These are phyloP conservation scores for Salix exigua DNA, from an alignment of 345 rosid genomes.

Conservation along the genomic window DNA sequence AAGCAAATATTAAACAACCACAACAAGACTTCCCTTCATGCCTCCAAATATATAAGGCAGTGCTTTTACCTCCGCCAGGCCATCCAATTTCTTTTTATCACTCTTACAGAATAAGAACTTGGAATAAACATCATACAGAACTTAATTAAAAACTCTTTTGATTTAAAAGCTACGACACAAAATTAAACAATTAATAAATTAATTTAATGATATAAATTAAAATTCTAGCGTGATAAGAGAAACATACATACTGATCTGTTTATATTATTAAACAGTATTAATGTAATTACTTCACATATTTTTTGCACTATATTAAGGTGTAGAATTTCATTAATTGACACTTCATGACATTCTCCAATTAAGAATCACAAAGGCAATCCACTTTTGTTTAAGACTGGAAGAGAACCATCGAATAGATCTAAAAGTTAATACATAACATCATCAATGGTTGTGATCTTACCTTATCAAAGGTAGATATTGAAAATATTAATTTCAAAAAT, in stretches of 20 bases:
- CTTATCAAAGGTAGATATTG: not conserved
- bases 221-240: not conserved
- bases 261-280: no score
- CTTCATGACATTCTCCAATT: not conserved
- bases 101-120: not conserved
- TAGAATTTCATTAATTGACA: not conserved
- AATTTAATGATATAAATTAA: not conserved
- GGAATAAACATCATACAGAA: not conserved
- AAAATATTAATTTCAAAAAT: no score
- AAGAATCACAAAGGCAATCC: not conserved
- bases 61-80: not conserved
- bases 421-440: not conserved
- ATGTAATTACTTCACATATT: no score
- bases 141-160: not conserved
- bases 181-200: not conserved
- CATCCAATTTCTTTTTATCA: not conserved
- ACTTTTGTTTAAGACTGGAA: not conserved
- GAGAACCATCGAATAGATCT: not conserved
- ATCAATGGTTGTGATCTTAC: not conserved
- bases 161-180: not conserved
- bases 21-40: not conserved
- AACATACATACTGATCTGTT: not conserved
- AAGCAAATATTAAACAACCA: not conserved
- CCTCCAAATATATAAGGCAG: not conserved
- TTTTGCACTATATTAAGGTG: not conserved